Base-by-base conservation (phyloP, 345 rosid genomes). In the Salix caprea region DNA sequence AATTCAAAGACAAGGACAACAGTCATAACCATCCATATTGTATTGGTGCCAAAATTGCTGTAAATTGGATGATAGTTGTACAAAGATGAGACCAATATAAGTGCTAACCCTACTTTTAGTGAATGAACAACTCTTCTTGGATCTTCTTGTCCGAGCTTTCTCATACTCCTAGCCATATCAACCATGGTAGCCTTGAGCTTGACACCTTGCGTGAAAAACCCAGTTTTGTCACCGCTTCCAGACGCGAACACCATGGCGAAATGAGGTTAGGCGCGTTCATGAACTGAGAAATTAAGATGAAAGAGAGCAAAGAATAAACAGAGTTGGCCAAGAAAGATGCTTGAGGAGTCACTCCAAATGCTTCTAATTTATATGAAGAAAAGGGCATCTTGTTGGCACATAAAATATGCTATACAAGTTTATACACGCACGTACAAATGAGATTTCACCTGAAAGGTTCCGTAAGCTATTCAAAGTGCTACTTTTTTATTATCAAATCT, bases 1-100 rank as follows among this genome's bases (percentile, higher is more conserved):
- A 87, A 92, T 77, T 94, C 97, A 42, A 90, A 92, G 73, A 92
- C 92, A 54, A 92, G 88, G 5, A 94, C 91, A 32, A 92, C 97
- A 26, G 98, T 94, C 78, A 94, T 87, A 1, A 94, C 87, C 48
- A 94, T 94, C 97, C 97, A 91, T 83, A 88, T 87, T 68, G 97
- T 93, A 65, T 88, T 76, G 75, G 80, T 85, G 5, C 91, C 94
- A 32, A 92, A 90, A 76, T 69, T 85, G 42, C 84, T 80, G 65
- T 89, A 91, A 7, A 90, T 80, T 56, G 93, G 94, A 58, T 83
- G 73, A 69, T 26, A 89, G 74, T 88, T 90, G 85, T 85, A 91
- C 24, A 90, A 65, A 14, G 90, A 40, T 2, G 94, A 92, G 52
- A 91, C 96, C 9, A 89, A 71, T 32, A 89, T 78, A 32, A 94